Evolutionary conservation across 2,329 filamentous ascomycete species (phyloP).

Genomic region (Diplodia sapinea): DNA sequence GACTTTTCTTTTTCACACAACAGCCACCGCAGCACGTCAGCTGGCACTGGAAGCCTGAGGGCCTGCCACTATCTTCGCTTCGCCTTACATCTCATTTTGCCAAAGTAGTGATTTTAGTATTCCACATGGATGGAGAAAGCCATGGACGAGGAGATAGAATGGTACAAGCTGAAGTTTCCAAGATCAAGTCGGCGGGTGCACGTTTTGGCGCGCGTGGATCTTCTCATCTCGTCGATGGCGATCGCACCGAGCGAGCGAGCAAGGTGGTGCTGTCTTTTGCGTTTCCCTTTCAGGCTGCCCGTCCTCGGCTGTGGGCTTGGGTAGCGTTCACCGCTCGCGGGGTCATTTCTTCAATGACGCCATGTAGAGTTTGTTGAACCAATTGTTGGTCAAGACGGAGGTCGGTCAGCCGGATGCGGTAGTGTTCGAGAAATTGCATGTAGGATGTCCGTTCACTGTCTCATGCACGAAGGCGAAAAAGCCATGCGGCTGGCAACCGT

Average conservation of each 20-base stretch:
- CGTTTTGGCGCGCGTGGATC: not conserved
- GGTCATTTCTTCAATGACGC: not conserved
- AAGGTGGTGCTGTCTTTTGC: not conserved
- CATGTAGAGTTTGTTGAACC: not conserved
- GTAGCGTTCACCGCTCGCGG: not conserved
- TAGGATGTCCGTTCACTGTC: too few species aligned
- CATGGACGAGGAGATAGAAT: conserved; percentile 20
- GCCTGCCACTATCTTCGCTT: conserved; percentile 22
- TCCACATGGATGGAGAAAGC: conserved; percentile 3
- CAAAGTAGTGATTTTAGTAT: conserved; percentile 29
- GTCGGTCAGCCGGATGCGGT: not conserved
- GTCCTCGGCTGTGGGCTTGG: not conserved
- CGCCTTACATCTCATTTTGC: conserved; percentile 23
- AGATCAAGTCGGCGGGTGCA: not conserved
- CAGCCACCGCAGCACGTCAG: conserved; percentile 17
- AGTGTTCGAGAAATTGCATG: not conserved
- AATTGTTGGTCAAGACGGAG: not conserved
- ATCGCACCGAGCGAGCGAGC: not conserved
- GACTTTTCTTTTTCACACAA: conserved; percentile 10
- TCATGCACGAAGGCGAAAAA: too few species aligned
- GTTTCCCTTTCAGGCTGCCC: not conserved
- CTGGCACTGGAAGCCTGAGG: conserved; percentile 6
- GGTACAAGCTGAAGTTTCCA: conserved; percentile 26
- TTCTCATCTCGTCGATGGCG: not conserved
- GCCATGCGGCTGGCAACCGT: too few species aligned